Conservation (phyloP, 2,329 filamentous ascomycete genomes). For the Fusarium newnesense region DNA sequence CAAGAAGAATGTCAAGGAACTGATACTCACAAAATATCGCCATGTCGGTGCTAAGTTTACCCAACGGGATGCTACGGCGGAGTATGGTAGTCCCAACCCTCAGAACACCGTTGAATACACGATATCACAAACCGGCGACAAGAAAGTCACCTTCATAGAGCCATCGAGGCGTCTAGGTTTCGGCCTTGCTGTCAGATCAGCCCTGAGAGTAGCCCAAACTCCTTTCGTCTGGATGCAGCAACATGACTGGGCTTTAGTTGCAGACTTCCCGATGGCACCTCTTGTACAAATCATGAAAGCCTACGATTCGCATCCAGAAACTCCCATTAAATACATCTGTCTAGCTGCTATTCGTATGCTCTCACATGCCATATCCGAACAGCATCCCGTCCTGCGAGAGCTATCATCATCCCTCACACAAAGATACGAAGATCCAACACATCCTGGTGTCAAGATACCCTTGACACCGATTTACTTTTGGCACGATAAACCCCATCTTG, state of each 20-base stretch:
- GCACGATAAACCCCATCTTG: slow-evolving; percentile 68
- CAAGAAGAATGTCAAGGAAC: slow-evolving; percentile 57
- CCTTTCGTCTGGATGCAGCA: slow-evolving; percentile 68
- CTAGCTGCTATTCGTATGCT: slow-evolving; percentile 63
- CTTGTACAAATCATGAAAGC: slow-evolving; percentile 59
- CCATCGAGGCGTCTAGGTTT: slow-evolving; percentile 61
- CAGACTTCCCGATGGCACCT: slow-evolving; percentile 55
- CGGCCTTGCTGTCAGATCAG: slow-evolving; percentile 63
- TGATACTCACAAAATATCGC: slow-evolving; percentile 45
- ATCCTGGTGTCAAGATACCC: slow-evolving; percentile 47
- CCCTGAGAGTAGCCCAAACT: slow-evolving; percentile 57
- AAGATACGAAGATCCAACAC: slow-evolving; percentile 47
- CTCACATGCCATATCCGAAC: slow-evolving; percentile 57
- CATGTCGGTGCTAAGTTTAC: not conserved
- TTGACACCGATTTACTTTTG: slow-evolving; percentile 68
- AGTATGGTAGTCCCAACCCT: slow-evolving; percentile 55
- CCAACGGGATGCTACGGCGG: slow-evolving; percentile 49
- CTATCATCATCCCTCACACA: slow-evolving; percentile 56
- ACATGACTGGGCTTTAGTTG: slow-evolving; percentile 64
- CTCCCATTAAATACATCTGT: slow-evolving; percentile 63
- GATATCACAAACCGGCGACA: slow-evolving; percentile 49
- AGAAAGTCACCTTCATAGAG: slow-evolving; percentile 61
- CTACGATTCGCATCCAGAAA: slow-evolving; percentile 42
- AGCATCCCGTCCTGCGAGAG: slow-evolving; percentile 52
- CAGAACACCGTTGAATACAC: slow-evolving; percentile 52